Evolutionary conservation across 306 rosid genomes (phyloP).

Genomic region (Argentina anserina): DNA sequence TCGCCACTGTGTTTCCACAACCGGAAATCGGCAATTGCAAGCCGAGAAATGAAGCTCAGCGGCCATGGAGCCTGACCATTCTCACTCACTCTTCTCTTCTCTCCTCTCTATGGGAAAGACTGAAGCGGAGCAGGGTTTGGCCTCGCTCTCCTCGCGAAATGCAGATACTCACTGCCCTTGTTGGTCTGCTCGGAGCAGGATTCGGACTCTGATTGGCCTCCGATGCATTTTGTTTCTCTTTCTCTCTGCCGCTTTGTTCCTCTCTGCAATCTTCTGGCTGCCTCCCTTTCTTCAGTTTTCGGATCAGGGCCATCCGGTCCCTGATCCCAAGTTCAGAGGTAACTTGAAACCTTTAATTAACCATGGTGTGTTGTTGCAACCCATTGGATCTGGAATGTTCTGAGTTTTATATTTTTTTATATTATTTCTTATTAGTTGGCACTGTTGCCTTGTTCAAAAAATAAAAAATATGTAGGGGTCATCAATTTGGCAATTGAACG

Average conservation of each 20-base stretch:
- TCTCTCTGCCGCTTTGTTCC: slow-evolving; percentile 57
- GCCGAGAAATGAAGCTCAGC: slow-evolving; percentile 13
- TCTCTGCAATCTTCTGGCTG: slow-evolving; percentile 81
- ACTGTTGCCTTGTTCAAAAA: too few relatives aligned
- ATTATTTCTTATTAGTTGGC: too few relatives aligned
- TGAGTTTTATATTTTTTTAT: slow-evolving; percentile 7
- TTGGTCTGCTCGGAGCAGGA: slow-evolving; percentile 29
- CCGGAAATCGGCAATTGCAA: too few relatives aligned
- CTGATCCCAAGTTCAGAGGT: slow-evolving; percentile 57
- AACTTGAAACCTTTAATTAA: too few relatives aligned
- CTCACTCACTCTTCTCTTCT: too few relatives aligned
- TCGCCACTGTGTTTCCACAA: too few relatives aligned
- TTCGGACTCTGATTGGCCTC: slow-evolving; percentile 49
- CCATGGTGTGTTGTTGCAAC: too few relatives aligned
- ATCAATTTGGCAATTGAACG: too few relatives aligned
- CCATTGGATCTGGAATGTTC: not conserved
- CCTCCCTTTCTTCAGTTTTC: slow-evolving; percentile 63
- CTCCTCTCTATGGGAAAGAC: slow-evolving; percentile 72
- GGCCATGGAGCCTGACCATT: slow-evolving; percentile 40
- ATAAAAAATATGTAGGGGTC: too few relatives aligned
- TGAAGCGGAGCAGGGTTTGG: slow-evolving; percentile 51
- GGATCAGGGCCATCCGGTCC: slow-evolving; percentile 55
- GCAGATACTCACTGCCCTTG: slow-evolving; percentile 42
- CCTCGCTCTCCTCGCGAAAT: slow-evolving; percentile 39
- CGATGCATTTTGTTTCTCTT: slow-evolving; percentile 68